Evolutionary conservation across 2,329 filamentous ascomycete species (phyloP).

Genomic region (Fusarium metavorans): DNA sequence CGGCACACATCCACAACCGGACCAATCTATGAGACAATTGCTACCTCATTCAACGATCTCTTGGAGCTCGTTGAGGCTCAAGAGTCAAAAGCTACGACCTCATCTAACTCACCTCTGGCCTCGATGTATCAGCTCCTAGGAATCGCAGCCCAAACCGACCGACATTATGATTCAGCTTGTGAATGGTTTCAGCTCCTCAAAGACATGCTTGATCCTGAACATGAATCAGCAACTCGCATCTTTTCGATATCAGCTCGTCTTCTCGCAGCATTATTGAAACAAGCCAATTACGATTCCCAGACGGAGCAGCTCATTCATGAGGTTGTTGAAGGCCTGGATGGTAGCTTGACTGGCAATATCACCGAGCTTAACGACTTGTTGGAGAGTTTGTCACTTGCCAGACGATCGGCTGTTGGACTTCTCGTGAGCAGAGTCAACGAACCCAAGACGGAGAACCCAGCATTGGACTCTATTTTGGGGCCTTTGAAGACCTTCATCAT

Average conservation of each 20-base stretch:
- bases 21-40: constrained; percentile 53
- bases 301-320: constrained; percentile 59
- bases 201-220: constrained; percentile 49
- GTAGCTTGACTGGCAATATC: constrained; percentile 69
- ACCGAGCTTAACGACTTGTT: constrained; percentile 72
- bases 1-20: constrained; percentile 57
- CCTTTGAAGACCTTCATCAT: constrained; percentile 69
- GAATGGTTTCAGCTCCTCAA: constrained; percentile 66
- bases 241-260: constrained; percentile 67
- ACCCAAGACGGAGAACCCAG: constrained; percentile 13
- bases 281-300: constrained; percentile 49
- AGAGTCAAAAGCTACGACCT: constrained; percentile 48
- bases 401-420: constrained; percentile 65
- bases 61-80: constrained; percentile 50
- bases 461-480: constrained; percentile 40
- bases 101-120: constrained; percentile 58
- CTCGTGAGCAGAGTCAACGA: constrained; percentile 51
- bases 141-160: constrained; percentile 59
- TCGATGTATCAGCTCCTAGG: constrained; percentile 66
- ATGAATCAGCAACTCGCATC: constrained; percentile 62
- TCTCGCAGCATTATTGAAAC: constrained; percentile 65
- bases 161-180: constrained; percentile 62
- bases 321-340: constrained; percentile 67
- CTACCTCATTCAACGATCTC: constrained; percentile 48
- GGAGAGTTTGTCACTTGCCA: constrained; percentile 65